Percentiles rank a stretch among this genome's conserved stretches.
Conservation (phyloP, 2,329 filamentous ascomycete species). For the Talaromyces sp. region DNA sequence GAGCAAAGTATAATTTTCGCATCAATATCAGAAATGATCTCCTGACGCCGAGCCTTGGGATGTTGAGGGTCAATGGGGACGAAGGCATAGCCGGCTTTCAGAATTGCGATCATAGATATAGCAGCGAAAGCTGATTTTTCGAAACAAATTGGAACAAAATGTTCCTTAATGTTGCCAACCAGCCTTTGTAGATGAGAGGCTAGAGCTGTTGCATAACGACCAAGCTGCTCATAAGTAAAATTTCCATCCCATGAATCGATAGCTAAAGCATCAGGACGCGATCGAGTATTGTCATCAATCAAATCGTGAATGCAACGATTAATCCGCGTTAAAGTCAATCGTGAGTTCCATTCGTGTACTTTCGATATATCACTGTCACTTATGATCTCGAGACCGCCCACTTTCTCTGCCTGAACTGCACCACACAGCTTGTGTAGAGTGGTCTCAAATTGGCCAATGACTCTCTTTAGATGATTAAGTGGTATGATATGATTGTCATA, state of each 20-base stretch:
- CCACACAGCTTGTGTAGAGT: slow-evolving; percentile 9
- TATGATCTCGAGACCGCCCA: not conserved
- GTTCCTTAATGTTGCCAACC: slow-evolving; percentile 24
- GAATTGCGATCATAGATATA: slow-evolving; percentile 20
- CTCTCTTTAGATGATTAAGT: slow-evolving; percentile 5
- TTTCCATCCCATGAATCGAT: slow-evolving; percentile 33
- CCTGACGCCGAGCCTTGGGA: slow-evolving; percentile 9
- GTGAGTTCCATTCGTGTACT: slow-evolving; percentile 10
- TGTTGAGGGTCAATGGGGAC: slow-evolving; percentile 18
- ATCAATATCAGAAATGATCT: slow-evolving; percentile 11
- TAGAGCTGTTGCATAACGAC: slow-evolving; percentile 32
- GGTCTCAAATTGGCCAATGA: slow-evolving; percentile 15
- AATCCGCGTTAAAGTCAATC: slow-evolving; percentile 15
- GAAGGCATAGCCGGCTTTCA: slow-evolving; percentile 22
- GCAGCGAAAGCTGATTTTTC: slow-evolving; percentile 21
- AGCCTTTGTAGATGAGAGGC: slow-evolving; percentile 28
- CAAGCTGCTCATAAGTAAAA: slow-evolving; percentile 34
- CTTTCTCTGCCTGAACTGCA: not conserved
- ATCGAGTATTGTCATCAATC: slow-evolving; percentile 4
- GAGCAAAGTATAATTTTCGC: slow-evolving; percentile 16
- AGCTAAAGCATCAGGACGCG: slow-evolving; percentile 26
- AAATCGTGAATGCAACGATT: slow-evolving; percentile 16
- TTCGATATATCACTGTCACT: slow-evolving; percentile 1
- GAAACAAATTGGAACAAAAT: slow-evolving; percentile 24
- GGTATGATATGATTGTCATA: slow-evolving; percentile 10